phyloP scores from a whole-genome alignment of 177 flowering plant genomes.

The Telopea speciosissima region DNA sequence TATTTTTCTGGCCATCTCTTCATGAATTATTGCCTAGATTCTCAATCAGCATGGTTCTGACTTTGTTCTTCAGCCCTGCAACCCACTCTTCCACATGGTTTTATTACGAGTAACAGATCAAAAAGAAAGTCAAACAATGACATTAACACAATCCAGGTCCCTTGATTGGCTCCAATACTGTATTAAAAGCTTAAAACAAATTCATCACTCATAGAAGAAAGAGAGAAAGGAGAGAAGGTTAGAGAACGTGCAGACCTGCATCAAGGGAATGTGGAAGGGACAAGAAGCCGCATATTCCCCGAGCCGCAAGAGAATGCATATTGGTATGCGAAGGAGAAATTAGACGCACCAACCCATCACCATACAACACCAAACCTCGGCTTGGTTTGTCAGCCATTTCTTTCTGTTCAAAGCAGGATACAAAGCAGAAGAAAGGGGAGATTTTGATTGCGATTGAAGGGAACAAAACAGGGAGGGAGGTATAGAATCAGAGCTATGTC shows the following conservation, averaged over 20 bases:
- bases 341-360: slow-evolving; percentile 64
- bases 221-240: neutral
- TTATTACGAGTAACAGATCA: neutral
- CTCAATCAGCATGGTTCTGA: too few species aligned
- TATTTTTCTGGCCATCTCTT: too few species aligned
- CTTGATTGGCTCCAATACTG: too few species aligned
- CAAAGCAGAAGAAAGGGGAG: too few species aligned
- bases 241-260: slow-evolving; percentile 28
- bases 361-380: slow-evolving; percentile 71
- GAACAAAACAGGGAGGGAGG: too few species aligned
- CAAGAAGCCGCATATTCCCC: slow-evolving; percentile 66
- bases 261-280: slow-evolving; percentile 55
- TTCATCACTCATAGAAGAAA: neutral
- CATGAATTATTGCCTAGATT: too few species aligned
- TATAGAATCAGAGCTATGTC: too few species aligned
- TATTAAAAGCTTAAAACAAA: neutral
- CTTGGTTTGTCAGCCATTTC: slow-evolving; percentile 96
- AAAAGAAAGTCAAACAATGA: neutral
- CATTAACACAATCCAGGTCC: too few species aligned
- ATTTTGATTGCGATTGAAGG: too few species aligned
- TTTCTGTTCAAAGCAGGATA: too few species aligned
- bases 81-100: neutral
- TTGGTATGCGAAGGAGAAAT: slow-evolving; percentile 46
- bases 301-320: slow-evolving; percentile 61
- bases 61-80: too few species aligned